Conservation (phyloP, 140 eudicot species). For the Flaveria floridana region DNA sequence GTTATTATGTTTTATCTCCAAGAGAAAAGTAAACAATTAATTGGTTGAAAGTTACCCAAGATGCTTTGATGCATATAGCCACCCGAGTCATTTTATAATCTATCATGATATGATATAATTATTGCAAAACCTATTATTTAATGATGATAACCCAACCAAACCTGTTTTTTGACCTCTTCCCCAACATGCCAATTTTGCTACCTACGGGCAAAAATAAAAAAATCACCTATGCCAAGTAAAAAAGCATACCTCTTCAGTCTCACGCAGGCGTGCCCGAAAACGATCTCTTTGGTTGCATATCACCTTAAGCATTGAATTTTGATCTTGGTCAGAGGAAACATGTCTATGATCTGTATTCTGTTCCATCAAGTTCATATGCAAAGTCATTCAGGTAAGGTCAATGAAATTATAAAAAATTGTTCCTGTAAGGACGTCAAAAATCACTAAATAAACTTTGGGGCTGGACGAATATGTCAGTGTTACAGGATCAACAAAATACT, state of each 20-base stretch:
- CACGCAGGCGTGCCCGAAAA: conserved; percentile 85
- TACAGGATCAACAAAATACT: neutral
- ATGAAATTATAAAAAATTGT: neutral
- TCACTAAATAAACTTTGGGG: neutral
- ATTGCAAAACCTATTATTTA: neutral
- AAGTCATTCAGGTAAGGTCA: neutral
- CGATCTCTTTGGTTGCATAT: conserved; percentile 98
- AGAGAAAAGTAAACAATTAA: neutral
- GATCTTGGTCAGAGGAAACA: conserved; percentile 76
- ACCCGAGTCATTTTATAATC: neutral
- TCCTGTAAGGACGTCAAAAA: conserved; percentile 4
- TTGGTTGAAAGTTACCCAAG: neutral
- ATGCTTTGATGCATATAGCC: neutral
- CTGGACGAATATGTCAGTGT: conserved; percentile 2
- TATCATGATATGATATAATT: neutral
- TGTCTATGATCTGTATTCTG: conserved; percentile 77
- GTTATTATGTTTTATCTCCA: neutral
- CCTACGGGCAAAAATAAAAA: conserved; percentile 12
- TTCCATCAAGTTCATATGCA: conserved; percentile 30
- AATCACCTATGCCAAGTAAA: neutral
- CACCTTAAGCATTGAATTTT: conserved; percentile 96
- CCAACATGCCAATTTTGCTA: neutral
- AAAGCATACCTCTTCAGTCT: conserved; percentile 82
- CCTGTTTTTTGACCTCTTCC: neutral
- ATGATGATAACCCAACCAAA: neutral